Evolutionary conservation across 2,329 filamentous ascomycete genomes (phyloP).

Genomic region (Coleophoma cylindrospora): DNA sequence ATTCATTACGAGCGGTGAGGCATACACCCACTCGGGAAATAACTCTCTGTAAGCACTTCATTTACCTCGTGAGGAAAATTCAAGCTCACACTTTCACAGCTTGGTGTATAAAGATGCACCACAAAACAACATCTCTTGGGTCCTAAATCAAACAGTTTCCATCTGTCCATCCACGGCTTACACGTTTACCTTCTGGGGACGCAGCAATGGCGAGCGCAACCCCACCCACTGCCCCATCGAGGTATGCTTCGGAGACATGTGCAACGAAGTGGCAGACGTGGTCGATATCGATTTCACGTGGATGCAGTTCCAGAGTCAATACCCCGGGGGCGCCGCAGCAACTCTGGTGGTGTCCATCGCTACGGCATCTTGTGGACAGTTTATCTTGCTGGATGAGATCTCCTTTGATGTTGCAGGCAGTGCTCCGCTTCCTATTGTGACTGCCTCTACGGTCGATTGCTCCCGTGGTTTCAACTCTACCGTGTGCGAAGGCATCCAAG

Average conservation of each 20-base stretch:
- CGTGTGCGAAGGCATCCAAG: not conserved
- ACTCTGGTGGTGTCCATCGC: not conserved
- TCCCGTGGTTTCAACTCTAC: not conserved
- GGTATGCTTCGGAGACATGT: not conserved
- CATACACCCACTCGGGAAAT: not conserved
- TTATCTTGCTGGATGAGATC: not conserved
- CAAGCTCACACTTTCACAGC: not conserved
- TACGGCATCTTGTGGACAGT: not conserved
- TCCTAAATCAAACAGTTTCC: not conserved
- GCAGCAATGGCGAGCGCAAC: not conserved
- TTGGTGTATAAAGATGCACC: not conserved
- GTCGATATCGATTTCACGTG: not conserved
- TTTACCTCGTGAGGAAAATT: too few species aligned
- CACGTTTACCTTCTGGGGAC: not conserved
- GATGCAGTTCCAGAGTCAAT: not conserved
- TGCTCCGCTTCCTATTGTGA: not conserved
- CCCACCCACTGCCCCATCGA: not conserved
- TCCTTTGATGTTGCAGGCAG: not conserved
- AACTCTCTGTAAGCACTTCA: not conserved
- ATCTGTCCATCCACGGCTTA: not conserved
- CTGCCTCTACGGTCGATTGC: not conserved
- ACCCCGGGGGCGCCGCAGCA: not conserved
- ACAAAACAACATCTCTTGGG: not conserved
- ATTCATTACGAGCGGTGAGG: not conserved
- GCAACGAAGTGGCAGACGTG: not conserved